Evolutionary conservation across 345 rosid species (phyloP).

Genomic region (Raphanus raphanistrum): DNA sequence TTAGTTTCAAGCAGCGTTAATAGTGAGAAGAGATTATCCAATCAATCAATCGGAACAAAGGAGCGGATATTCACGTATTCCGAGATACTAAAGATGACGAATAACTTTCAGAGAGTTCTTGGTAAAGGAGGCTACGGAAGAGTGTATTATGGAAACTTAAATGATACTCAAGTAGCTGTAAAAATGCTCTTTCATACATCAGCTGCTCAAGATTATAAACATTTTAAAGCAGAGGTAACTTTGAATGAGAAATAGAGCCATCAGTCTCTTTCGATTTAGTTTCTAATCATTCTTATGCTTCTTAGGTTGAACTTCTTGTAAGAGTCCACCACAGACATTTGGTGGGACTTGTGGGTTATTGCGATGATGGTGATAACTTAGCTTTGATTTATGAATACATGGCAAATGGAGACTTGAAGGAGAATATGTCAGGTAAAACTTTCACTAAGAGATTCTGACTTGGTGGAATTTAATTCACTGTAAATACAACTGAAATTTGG

Average conservation of each 20-base stretch:
- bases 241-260: neutral
- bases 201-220: slow-evolving; percentile 35
- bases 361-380: slow-evolving; percentile 47
- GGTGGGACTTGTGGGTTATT: slow-evolving; percentile 55
- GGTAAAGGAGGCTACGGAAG: slow-evolving; percentile 41
- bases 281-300: neutral
- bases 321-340: slow-evolving; percentile 46
- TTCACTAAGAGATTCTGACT: neutral
- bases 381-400: slow-evolving; percentile 61
- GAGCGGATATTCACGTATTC: slow-evolving; percentile 26
- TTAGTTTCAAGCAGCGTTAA: neutral
- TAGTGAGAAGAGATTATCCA: slow-evolving; percentile 1
- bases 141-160: slow-evolving; percentile 35
- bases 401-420: slow-evolving; percentile 53
- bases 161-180: slow-evolving; percentile 40
- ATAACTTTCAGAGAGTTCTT: slow-evolving; percentile 39
- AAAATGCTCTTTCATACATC: slow-evolving; percentile 42
- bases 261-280: neutral
- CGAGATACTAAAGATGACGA: slow-evolving; percentile 31
- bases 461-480: neutral
- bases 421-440: slow-evolving; percentile 39
- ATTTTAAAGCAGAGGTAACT: slow-evolving; percentile 43
- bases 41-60: slow-evolving; percentile 19
- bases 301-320: slow-evolving; percentile 33
- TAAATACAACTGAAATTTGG: neutral